phyloP scores from a whole-genome alignment of 73 alveolate species.

The Tetrahymena thermophila region DNA sequence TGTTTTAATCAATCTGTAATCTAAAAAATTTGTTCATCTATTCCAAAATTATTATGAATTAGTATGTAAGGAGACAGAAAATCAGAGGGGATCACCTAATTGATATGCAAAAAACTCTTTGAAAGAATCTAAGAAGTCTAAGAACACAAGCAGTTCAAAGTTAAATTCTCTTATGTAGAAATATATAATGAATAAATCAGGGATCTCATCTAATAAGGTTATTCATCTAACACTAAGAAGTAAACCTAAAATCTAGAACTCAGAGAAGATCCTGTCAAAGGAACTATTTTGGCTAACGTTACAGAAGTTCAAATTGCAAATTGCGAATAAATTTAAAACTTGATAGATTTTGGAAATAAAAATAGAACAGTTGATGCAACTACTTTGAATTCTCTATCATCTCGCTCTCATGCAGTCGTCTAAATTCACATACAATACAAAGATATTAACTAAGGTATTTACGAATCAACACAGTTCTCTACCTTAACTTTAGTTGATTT shows the following conservation, averaged over 20 bases:
- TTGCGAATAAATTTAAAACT: slow-evolving; percentile 21
- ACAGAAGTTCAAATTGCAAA: slow-evolving; percentile 32
- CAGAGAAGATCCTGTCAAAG: slow-evolving; percentile 53
- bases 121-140: neutral
- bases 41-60: neutral
- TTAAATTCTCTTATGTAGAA: slow-evolving; percentile 54
- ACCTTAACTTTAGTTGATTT: slow-evolving; percentile 72
- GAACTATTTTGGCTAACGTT: slow-evolving; percentile 49
- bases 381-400: slow-evolving; percentile 59
- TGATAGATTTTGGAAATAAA: slow-evolving; percentile 52
- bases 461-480: slow-evolving; percentile 44
- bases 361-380: slow-evolving; percentile 62
- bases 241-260: slow-evolving; percentile 26
- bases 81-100: neutral
- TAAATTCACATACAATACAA: slow-evolving; percentile 57
- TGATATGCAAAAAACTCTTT: neutral
- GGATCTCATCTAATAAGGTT: slow-evolving; percentile 39
- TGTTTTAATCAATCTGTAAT: neutral
- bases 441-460: slow-evolving; percentile 33
- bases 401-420: slow-evolving; percentile 73
- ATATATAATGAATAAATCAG: slow-evolving; percentile 61
- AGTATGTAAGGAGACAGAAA: neutral
- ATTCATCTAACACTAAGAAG: neutral
- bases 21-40: neutral
- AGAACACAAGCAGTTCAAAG: slow-evolving; percentile 4